These are phyloP conservation scores for Exophiala sp. DNA, from an alignment of 2,329 filamentous ascomycete genomes.

Conservation along the genomic window DNA sequence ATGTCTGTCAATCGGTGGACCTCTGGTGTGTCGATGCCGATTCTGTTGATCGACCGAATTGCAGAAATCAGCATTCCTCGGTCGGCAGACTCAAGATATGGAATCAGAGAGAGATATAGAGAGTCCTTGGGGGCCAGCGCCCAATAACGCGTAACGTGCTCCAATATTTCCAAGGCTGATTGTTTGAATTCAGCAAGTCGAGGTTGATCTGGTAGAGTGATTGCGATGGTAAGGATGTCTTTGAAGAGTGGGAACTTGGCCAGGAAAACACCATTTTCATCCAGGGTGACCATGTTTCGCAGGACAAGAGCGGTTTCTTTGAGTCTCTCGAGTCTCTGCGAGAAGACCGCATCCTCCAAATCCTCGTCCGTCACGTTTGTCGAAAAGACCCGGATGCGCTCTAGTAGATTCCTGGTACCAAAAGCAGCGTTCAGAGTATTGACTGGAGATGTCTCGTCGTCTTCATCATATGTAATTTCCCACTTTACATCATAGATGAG, in stretches of 20 bases:
- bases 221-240: slow-evolving; percentile 76
- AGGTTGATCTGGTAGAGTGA: slow-evolving; percentile 71
- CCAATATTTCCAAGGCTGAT: slow-evolving; percentile 84
- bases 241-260: slow-evolving; percentile 70
- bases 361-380: slow-evolving; percentile 56
- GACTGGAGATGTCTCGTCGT: slow-evolving; percentile 48
- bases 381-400: slow-evolving; percentile 64
- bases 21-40: slow-evolving; percentile 80
- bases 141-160: slow-evolving; percentile 83
- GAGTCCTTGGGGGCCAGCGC: slow-evolving; percentile 68
- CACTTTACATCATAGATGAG: slow-evolving; percentile 81
- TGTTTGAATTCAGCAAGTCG: slow-evolving; percentile 80
- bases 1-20: slow-evolving; percentile 74
- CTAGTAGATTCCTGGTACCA: slow-evolving; percentile 68
- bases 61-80: slow-evolving; percentile 77
- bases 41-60: slow-evolving; percentile 76
- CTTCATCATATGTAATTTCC: slow-evolving; percentile 69
- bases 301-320: slow-evolving; percentile 85
- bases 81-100: slow-evolving; percentile 54
- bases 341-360: slow-evolving; percentile 45
- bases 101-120: slow-evolving; percentile 71
- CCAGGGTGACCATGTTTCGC: slow-evolving; percentile 92
- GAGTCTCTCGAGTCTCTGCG: slow-evolving; percentile 68
- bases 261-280: slow-evolving; percentile 81
- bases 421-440: slow-evolving; percentile 62